Base-by-base conservation (phyloP, 148 eudicot species). In the Vaccinium myrtillus region DNA sequence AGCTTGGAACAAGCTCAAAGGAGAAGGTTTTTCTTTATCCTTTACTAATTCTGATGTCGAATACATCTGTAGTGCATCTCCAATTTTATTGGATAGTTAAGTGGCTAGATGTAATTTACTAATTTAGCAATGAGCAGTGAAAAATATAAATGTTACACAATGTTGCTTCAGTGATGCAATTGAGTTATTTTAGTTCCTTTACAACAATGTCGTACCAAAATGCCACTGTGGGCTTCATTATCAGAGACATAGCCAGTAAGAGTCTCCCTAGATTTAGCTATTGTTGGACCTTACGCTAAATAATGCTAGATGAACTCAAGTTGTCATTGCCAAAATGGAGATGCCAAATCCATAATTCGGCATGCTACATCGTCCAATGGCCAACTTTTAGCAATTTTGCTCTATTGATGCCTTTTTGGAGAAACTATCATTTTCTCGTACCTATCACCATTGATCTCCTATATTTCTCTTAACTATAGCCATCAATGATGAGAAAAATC, bases 1-100 rank as follows among this genome's bases (percentile, higher is more conserved):
- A 49, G 99, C 99, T 65, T 97, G 98, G 99, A 92, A 89, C 85
- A 97, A 93, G 89, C 99, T 97, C 87, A 91, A 85, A 82, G 98
- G 98, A 85, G 98, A 93, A 95, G 99, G 99, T 96, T 67, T 67
- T 46, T 25, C 30, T 74, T 85, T 79, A 67, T 77, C 55, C 77
- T 51, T 54, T 46, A 48, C 25, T 21, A 8, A 76, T 76, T 76
- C 30, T n/a, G 16, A 76, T 76, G 79, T 76, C 49, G 21, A 48
- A 48, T 75, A n/a, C 79, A 48, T 49, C 16, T 49, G 55, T 49
- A 19, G 21, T 23, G 71, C 30, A 18, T 69, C 74, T 69, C 74
- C 39, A 69, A 27, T 30, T 27, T 69, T 27, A 13, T 30, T 13
- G 43, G 18, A 27, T 69, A 27, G 74, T 18, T 69, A 11, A 69